Evolutionary conservation across 1,284 basidiomycete species (phyloP).

Genomic region (Ceratobasidium sp.): DNA sequence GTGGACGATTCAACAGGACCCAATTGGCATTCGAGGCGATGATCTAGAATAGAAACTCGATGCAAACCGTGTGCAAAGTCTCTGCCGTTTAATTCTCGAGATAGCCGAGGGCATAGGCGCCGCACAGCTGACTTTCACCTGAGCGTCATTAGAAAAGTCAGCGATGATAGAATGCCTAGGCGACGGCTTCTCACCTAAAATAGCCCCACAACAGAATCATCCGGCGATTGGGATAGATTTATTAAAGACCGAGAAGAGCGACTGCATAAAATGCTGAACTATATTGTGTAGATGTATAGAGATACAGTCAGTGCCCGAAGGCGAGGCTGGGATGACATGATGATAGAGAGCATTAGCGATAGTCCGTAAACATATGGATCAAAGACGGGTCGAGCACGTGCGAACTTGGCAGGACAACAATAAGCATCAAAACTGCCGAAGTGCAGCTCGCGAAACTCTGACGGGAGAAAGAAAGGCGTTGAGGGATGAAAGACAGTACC

Average conservation of each 20-base stretch:
- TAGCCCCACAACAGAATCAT: background rate
- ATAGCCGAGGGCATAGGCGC: background rate
- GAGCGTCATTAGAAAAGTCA: background rate
- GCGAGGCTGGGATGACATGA: background rate
- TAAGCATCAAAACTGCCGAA: background rate
- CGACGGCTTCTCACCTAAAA: conserved; percentile 15
- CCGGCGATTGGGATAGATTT: background rate
- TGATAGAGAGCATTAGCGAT: background rate
- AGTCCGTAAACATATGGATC: background rate
- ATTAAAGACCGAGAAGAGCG: background rate
- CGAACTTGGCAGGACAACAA: background rate
- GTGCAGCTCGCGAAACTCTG: background rate
- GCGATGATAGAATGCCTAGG: no score
- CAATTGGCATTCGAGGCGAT: background rate
- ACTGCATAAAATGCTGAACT: background rate
- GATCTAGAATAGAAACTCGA: background rate
- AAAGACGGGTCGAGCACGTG: background rate
- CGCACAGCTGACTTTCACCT: background rate
- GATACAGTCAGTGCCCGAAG: background rate
- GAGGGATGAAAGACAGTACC: background rate
- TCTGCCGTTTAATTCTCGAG: background rate
- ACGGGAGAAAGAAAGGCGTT: background rate
- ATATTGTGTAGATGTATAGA: conserved; percentile 14
- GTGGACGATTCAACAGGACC: background rate
- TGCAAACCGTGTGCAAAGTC: background rate